Evolutionary conservation across 2,329 filamentous ascomycete genomes (phyloP).

Genomic region (Huntiella moniliformis): DNA sequence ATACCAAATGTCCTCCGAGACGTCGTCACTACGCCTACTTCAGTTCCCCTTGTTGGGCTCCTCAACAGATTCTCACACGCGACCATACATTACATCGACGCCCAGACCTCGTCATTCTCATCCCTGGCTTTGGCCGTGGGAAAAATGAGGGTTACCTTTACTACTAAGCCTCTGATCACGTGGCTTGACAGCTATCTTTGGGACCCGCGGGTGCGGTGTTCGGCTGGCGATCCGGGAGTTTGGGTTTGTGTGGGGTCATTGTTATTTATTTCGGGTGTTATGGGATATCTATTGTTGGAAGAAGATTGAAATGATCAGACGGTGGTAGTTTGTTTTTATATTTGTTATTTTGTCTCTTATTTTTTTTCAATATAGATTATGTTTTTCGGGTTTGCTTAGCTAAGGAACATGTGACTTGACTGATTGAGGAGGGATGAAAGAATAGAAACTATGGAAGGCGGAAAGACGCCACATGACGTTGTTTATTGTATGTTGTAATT

Average conservation of each 20-base stretch:
- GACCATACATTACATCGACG: neutral
- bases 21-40: too few species aligned
- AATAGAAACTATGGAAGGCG: too few species aligned
- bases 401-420: neutral
- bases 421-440: too few species aligned
- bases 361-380: constrained; percentile 1
- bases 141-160: too few species aligned
- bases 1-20: too few species aligned
- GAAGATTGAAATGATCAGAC: constrained; percentile 4
- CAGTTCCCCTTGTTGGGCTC: too few species aligned
- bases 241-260: constrained; percentile 8
- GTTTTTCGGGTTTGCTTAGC: neutral
- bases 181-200: constrained; percentile 5
- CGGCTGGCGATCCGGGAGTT: constrained; percentile 5
- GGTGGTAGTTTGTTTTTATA: neutral
- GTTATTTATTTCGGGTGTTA: constrained; percentile 7
- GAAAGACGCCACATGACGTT: too few species aligned
- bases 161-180: too few species aligned
- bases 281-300: constrained; percentile 6
- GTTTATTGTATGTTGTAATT: too few species aligned
- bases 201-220: constrained; percentile 9
- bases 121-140: neutral
- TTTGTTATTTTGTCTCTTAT: neutral
- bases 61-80: too few species aligned
- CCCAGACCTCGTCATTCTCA: neutral